phyloP scores from a whole-genome alignment of 495 filamentous ascomycete genomes.

The Penicillium paxilli region DNA sequence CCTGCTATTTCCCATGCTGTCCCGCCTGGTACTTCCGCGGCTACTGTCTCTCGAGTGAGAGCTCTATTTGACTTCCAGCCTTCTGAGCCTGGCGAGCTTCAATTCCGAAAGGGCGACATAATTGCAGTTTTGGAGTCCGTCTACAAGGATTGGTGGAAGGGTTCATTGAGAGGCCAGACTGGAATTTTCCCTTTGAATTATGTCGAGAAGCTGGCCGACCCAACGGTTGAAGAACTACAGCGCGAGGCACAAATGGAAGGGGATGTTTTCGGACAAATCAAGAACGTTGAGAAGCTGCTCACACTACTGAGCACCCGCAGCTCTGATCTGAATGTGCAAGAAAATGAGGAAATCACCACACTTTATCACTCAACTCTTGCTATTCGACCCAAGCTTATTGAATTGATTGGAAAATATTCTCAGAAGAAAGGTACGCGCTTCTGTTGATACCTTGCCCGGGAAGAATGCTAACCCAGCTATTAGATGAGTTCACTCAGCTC shows the following conservation, averaged over 20 bases:
- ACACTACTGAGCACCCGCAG: constrained; percentile 93
- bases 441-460: not conserved
- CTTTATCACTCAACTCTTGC: constrained; percentile 92
- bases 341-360: constrained; percentile 91
- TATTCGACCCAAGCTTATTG: constrained; percentile 95
- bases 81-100: constrained; percentile 89
- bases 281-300: constrained; percentile 96
- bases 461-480: constrained; percentile 16
- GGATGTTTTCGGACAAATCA: constrained; percentile 97
- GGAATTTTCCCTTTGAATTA: constrained; percentile 99
- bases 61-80: constrained; percentile 94
- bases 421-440: constrained; percentile 85
- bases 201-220: constrained; percentile 94
- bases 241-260: constrained; percentile 96
- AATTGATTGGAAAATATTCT: constrained; percentile 97
- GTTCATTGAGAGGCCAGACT: constrained; percentile 87
- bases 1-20: constrained; percentile 46
- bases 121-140: constrained; percentile 97
- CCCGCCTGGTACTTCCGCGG: constrained; percentile 81
- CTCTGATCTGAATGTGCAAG: constrained; percentile 79
- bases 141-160: constrained; percentile 99
- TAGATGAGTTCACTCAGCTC: constrained; percentile 95
- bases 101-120: constrained; percentile 94
- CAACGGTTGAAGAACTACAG: constrained; percentile 91
- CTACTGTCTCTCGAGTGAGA: constrained; percentile 91